A percentile compares a stretch with the other conserved stretches of the same genome.
These are phyloP conservation scores for Paecilomyces sp. DNA, from an alignment of 2,329 filamentous ascomycete genomes.

Conservation along the genomic window DNA sequence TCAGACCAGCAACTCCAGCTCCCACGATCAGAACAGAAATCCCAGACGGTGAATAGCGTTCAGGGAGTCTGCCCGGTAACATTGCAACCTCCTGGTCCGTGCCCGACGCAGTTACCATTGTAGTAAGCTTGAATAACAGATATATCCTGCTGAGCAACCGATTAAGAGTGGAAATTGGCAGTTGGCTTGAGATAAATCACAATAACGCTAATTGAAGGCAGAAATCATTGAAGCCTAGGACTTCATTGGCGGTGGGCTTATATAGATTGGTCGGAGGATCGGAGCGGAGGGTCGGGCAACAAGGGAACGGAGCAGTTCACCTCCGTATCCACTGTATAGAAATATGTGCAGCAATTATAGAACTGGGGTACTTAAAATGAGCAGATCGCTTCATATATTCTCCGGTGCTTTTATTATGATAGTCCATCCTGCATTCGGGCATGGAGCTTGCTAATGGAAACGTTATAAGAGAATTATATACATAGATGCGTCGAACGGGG, in stretches of 20 bases:
- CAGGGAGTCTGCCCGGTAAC: not conserved
- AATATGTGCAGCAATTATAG: not conserved
- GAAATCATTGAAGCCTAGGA: not conserved
- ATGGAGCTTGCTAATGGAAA: not conserved
- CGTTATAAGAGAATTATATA: not conserved
- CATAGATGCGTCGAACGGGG: not conserved
- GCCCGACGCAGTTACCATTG: not conserved
- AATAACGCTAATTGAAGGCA: not conserved
- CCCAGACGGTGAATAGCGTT: conserved; percentile 7
- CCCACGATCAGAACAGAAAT: conserved; percentile 18
- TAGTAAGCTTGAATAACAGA: not conserved
- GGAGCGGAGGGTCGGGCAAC: not conserved
- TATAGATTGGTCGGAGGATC: not conserved
- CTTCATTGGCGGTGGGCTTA: not conserved
- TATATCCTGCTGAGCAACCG: not conserved
- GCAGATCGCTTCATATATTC: not conserved
- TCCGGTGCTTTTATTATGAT: not conserved
- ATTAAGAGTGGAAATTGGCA: not conserved
- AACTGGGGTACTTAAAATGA: not conserved
- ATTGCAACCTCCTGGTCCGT: not conserved
- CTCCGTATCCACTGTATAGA: not conserved
- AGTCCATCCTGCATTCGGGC: not conserved
- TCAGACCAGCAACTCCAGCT: conserved; percentile 19
- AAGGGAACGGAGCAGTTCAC: not conserved
- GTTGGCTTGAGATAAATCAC: not conserved